Conservation (phyloP, 257 asterid genomes). For the Nyctanthes arbortristis region DNA sequence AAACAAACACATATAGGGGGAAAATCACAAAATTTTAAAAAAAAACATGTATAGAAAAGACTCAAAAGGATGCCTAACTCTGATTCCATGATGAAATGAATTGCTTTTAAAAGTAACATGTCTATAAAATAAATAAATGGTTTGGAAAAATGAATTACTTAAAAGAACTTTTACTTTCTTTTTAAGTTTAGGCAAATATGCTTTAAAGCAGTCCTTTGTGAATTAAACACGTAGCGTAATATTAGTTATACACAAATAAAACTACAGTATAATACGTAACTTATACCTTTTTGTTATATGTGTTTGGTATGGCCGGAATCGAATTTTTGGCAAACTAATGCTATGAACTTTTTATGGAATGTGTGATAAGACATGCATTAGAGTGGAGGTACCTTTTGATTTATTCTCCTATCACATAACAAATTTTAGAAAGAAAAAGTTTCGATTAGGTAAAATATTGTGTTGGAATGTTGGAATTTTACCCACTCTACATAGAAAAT, state of each 20-base stretch:
- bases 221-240: background rate
- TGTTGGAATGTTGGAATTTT: background rate
- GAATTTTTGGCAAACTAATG: background rate
- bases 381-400: background rate
- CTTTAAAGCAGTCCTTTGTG: background rate
- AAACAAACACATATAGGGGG: too few species aligned
- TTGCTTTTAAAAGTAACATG: too few species aligned
- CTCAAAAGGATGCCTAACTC: too few species aligned
- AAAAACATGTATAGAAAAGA: too few species aligned
- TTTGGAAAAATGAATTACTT: too few species aligned
- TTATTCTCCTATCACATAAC: background rate
- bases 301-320: background rate
- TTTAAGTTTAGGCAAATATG: too few species aligned
- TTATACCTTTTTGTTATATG: too few species aligned
- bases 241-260: background rate
- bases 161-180: background rate
- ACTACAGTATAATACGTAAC: too few species aligned
- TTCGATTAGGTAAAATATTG: background rate
- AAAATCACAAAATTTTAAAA: too few species aligned
- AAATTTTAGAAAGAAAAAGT: background rate
- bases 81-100: too few species aligned
- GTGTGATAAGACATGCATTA: background rate
- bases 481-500: background rate
- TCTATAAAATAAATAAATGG: too few species aligned
- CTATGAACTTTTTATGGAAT: background rate